Evolutionary conservation across 2,329 filamentous ascomycete species (phyloP).

Genomic region (Arthroderma uncinatum): DNA sequence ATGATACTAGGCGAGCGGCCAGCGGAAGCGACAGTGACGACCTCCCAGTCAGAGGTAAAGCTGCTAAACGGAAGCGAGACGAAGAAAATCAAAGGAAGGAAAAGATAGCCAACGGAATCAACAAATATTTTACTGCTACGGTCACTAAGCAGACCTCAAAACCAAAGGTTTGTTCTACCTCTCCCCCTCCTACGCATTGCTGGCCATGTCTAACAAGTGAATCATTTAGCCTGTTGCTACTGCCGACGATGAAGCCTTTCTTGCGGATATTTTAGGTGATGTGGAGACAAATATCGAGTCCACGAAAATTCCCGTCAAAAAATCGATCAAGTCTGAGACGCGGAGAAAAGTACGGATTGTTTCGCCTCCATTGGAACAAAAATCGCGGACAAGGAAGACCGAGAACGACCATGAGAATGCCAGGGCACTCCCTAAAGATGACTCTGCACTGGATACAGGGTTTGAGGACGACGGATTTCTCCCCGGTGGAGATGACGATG

Average conservation of each 20-base stretch:
- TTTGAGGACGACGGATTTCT: slow-evolving; percentile 34
- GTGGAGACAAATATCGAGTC: slow-evolving; percentile 67
- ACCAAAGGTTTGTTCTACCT: slow-evolving; percentile 52
- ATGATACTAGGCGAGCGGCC: slow-evolving; percentile 52
- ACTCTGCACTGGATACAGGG: slow-evolving; percentile 24
- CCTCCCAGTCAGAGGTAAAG: slow-evolving; percentile 50
- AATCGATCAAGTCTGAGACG: slow-evolving; percentile 59
- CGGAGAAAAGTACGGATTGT: slow-evolving; percentile 68
- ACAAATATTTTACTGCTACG: slow-evolving; percentile 84
- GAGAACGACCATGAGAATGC: slow-evolving; percentile 37
- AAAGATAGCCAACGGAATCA: slow-evolving; percentile 82
- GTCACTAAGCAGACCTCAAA: slow-evolving; percentile 54
- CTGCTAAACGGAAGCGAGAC: slow-evolving; percentile 72
- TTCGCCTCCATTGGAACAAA: slow-evolving; percentile 52
- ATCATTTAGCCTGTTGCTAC: slow-evolving; percentile 43
- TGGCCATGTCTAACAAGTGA: background rate
- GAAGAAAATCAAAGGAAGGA: slow-evolving; percentile 77
- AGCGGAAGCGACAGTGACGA: slow-evolving; percentile 69
- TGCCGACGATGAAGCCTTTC: slow-evolving; percentile 79
- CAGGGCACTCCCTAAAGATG: slow-evolving; percentile 14
- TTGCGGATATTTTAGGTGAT: slow-evolving; percentile 72
- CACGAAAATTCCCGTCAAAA: slow-evolving; percentile 45
- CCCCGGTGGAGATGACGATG: slow-evolving; percentile 54
- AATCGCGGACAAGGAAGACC: background rate
- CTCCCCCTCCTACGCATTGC: background rate